Evolutionary conservation across 306 rosid genomes (phyloP), one percentile per base, ranked within the genome.

Genomic region (Begonia fuchsioides): DNA sequence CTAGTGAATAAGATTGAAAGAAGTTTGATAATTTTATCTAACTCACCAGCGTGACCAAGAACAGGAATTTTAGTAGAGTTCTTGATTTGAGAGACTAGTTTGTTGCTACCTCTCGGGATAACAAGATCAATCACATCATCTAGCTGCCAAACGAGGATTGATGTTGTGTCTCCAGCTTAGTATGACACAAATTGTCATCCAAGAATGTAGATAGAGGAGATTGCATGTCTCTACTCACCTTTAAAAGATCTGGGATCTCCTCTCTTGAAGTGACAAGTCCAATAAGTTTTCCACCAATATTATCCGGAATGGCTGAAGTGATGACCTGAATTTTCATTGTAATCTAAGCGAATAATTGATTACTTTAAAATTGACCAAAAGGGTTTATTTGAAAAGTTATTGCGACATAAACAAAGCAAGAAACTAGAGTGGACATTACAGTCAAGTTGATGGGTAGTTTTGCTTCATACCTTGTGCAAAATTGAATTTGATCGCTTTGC

Each of bases 101-200:
- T 69, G 72, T 85, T 92, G 85, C 98, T 92, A 56, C 98, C 98
- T 68, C 98, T 80, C 41, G 98, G 98, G 68, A 92, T 92, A 58
- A 92, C 94, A 52, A 92, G 81, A 69, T 90, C 98, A 60, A 90
- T 90, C 39, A 82, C 87, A 44, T 90, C 93, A 64, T 90, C 96
- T 41, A 77, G 82, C 98, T 90, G 75, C 60, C 65, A 72, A 49
- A 54, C 6, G 63, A 46, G 53, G 15, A 49, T 45, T 48, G 46
- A 64, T 32, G 26, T 58, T 53, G 14, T n/a, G 57, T 44, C 44
- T 56, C 43, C 38, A 72, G 58, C 51, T 67, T 54, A n/a, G 57
- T 26, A 43, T 18, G 57, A 39, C 13, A 26, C 15, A 54, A 60
- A 53, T 47, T 52, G 53, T 52, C 46, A 15, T 71, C 61, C 49